Conservation (phyloP, 2,329 filamentous ascomycete species). For the Lachnellula subtilissima region DNA sequence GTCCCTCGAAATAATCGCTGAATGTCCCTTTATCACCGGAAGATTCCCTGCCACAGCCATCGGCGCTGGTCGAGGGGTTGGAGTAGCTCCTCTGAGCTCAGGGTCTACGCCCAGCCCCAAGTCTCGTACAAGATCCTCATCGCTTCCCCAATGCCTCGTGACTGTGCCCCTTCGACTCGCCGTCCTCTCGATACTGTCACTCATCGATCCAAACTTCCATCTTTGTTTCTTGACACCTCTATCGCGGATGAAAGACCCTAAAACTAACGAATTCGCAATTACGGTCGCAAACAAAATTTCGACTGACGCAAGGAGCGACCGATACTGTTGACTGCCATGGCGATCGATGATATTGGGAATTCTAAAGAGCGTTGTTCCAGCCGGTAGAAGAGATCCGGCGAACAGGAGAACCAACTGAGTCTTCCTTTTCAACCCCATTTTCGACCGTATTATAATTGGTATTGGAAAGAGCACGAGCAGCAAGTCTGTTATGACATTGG, state of each 20-base stretch:
- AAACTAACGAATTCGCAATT: constrained; percentile 81
- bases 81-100: constrained; percentile 40
- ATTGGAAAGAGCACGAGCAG: constrained; percentile 85
- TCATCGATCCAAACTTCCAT: constrained; percentile 60
- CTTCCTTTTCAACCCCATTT: constrained; percentile 74
- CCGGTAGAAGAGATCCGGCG: constrained; percentile 74
- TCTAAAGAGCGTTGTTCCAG: constrained; percentile 74
- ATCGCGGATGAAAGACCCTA: constrained; percentile 90
- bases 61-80: constrained; percentile 27
- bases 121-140: constrained; percentile 81
- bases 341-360: constrained; percentile 70
- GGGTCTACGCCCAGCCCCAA: constrained; percentile 65
- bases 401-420: constrained; percentile 76
- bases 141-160: constrained; percentile 73
- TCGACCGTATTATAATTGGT: constrained; percentile 75
- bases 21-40: constrained; percentile 17
- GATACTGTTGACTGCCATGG: constrained; percentile 74
- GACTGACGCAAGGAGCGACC: constrained; percentile 82
- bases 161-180: constrained; percentile 41
- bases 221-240: constrained; percentile 85
- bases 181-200: constrained; percentile 56
- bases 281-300: constrained; percentile 86
- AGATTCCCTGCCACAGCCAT: constrained; percentile 27
- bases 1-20: constrained; percentile 12
- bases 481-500: constrained; percentile 84